Evolutionary conservation across 306 rosid genomes (phyloP), one percentile per base, ranked within the genome.

Genomic region (Fragaria vesca): DNA sequence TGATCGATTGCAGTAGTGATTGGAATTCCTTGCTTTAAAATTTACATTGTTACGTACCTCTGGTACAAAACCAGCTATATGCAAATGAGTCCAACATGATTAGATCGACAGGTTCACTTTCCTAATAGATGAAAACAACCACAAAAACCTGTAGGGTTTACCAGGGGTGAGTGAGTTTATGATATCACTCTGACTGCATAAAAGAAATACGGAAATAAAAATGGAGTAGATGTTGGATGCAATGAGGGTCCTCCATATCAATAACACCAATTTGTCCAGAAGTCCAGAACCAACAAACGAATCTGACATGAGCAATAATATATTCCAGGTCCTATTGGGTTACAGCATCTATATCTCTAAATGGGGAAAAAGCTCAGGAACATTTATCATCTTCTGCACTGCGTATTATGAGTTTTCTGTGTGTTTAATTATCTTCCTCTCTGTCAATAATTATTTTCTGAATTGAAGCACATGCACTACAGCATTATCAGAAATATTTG

Each of bases 291-390:
- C 28, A 28, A 28, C 30, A 61, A 61, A 61, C 66, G 18, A 61
- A 61, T 61, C 66, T 61, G 66, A 63, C 69, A 63, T 8, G 15
- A 8, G 69, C 69, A 63, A 63, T 63, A 32, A 15, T 63, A 7
- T 28, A 61, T 61, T 61, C 66, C 66, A 61, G 30, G 66, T 61
- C 18, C 8, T 61, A 11, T 61, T 58, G 30, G 32, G 2, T 58
- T 61, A 11, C 66, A 58, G 66, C 38, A 61, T 61, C 66, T 3
- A 21, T 20, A 21, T 21, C 10, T 21, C 32, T 15, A 30, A 62
- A 28, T 38, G 38, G 42, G 38, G 24, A 28, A 26, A 26, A 62
- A 5, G 67, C 40, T 13, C 10, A 62, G 34, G 42, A 62, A 30
- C 34, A 62, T 62, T 62, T 30, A 26, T 28, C 40, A 12, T 28